These are phyloP conservation scores for Neoarthrinium moseri DNA, from an alignment of 2,329 filamentous ascomycete genomes.

Conservation along the genomic window DNA sequence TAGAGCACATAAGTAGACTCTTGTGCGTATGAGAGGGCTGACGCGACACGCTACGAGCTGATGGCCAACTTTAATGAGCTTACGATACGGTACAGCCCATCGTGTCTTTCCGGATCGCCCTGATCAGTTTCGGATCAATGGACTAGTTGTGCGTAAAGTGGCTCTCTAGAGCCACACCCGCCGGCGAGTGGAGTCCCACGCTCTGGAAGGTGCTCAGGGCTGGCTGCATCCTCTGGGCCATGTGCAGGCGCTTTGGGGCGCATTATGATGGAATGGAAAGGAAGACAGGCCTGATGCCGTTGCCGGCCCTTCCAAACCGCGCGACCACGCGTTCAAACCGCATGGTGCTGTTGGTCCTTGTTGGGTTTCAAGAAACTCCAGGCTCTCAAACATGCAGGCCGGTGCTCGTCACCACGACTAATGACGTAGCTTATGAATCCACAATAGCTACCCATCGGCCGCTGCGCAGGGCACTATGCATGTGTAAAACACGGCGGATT, in stretches of 20 bases:
- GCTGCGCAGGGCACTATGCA: too few species aligned
- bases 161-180: slow-evolving; percentile 2
- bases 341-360: background rate
- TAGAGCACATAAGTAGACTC: too few species aligned
- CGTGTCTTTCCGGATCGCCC: slow-evolving; percentile 6
- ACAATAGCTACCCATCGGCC: background rate
- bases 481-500: too few species aligned
- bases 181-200: background rate
- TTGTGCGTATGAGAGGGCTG: background rate
- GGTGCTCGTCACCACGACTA: too few species aligned
- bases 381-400: too few species aligned
- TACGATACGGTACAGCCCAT: background rate
- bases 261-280: background rate
- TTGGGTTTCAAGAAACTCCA: background rate
- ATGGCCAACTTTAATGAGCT: slow-evolving; percentile 1
- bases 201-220: background rate
- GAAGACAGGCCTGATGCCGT: background rate
- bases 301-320: background rate
- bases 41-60: slow-evolving; percentile 4
- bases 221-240: too few species aligned
- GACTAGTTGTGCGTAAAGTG: background rate
- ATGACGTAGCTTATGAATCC: too few species aligned
- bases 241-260: too few species aligned
- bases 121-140: slow-evolving; percentile 5
- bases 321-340: background rate